Percentiles rank a stretch among this genome's conserved stretches.
Conservation (phyloP, 2,329 filamentous ascomycete genomes). For the Talaromyces pinophilus region DNA sequence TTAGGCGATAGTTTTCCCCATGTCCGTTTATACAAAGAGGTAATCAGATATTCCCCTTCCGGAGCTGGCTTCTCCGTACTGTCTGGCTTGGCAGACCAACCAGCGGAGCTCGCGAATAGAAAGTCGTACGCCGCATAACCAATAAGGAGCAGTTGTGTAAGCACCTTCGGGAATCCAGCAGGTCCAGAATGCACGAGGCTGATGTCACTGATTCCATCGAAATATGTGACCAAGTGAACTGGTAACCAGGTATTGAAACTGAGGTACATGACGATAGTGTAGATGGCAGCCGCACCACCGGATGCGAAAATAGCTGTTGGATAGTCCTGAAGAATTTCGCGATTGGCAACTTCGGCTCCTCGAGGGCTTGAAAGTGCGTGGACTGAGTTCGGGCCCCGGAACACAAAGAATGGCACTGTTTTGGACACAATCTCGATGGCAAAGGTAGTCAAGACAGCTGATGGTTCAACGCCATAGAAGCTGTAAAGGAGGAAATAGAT, state of each 20-base stretch:
- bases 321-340: conserved; percentile 65
- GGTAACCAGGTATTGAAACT: conserved; percentile 72
- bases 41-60: conserved; percentile 68
- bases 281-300: conserved; percentile 70
- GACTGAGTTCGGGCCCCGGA: conserved; percentile 66
- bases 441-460: conserved; percentile 63
- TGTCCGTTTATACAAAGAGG: conserved; percentile 59
- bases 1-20: conserved; percentile 65
- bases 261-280: conserved; percentile 69
- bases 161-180: conserved; percentile 49
- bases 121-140: conserved; percentile 74
- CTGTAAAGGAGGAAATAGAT: conserved; percentile 71
- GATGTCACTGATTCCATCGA: conserved; percentile 69
- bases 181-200: conserved; percentile 66
- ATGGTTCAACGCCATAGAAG: conserved; percentile 71
- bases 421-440: conserved; percentile 68
- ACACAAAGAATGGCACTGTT: conserved; percentile 71
- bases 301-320: conserved; percentile 65
- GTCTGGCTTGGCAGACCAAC: conserved; percentile 43
- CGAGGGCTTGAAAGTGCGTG: conserved; percentile 58
- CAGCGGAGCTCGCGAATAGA: conserved; percentile 65
- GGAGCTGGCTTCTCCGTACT: conserved; percentile 48
- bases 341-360: conserved; percentile 55
- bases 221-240: conserved; percentile 70
- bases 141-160: conserved; percentile 62